Evolutionary conservation across 169 alveolate genomes (phyloP).

Genomic region (Eimeria praecox): DNA sequence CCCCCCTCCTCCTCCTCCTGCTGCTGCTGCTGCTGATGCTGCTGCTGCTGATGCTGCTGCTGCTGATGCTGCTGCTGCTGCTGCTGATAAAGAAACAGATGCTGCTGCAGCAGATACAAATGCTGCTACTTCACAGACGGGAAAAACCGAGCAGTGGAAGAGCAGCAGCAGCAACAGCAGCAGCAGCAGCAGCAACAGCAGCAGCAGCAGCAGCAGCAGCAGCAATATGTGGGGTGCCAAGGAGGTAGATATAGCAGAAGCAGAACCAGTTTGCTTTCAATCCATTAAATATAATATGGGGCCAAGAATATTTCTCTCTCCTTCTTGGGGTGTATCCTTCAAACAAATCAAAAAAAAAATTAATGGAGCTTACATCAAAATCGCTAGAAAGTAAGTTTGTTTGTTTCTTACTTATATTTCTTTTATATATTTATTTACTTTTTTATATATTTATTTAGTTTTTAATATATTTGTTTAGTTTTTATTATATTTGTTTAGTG

Average conservation of each 20-base stretch:
- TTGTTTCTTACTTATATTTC: not conserved
- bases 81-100: too few species aligned
- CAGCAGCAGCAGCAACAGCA: conserved; percentile 35
- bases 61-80: not conserved
- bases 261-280: not conserved
- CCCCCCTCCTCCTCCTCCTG: too few species aligned
- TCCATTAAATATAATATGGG: conserved; percentile 74
- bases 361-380: not conserved
- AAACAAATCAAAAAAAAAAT: conserved; percentile 34
- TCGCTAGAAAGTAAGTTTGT: not conserved
- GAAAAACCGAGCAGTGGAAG: too few species aligned
- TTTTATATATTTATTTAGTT: not conserved
- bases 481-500: not conserved
- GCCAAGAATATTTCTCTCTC: conserved; percentile 72
- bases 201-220: conserved; percentile 27
- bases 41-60: not conserved
- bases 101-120: too few species aligned
- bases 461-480: too few species aligned
- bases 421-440: not conserved
- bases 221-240: not conserved
- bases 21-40: not conserved
- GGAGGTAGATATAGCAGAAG: conserved; percentile 29
- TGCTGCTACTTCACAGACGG: too few species aligned
- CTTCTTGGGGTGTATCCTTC: conserved; percentile 68
- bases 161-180: too few species aligned